phyloP scores from a whole-genome alignment of 306 rosid species.

The Cajanus cajan region DNA sequence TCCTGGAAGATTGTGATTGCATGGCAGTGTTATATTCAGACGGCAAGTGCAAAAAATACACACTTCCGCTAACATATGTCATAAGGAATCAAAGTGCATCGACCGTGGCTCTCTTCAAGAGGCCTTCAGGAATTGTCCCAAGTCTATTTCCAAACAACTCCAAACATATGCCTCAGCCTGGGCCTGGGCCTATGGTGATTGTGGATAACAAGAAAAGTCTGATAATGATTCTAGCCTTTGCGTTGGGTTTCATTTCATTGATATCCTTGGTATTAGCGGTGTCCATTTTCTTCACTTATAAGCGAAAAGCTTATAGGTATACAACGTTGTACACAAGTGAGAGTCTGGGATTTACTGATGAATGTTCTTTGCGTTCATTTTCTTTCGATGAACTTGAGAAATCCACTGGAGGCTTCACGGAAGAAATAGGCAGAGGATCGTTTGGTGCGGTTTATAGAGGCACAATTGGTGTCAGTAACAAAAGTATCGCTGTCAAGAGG shows the following conservation, averaged over 20 bases:
- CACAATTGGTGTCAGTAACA: neutral
- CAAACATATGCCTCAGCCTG: neutral
- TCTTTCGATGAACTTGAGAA: slow-evolving; percentile 32
- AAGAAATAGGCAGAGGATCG: slow-evolving; percentile 41
- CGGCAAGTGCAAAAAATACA: neutral
- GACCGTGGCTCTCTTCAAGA: slow-evolving; percentile 23
- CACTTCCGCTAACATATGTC: slow-evolving; percentile 31
- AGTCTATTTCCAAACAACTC: neutral
- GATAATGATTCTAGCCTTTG: slow-evolving; percentile 3
- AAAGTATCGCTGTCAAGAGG: slow-evolving; percentile 36
- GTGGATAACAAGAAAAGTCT: slow-evolving; percentile 22
- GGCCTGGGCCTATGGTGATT: neutral
- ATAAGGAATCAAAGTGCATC: neutral
- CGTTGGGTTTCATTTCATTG: slow-evolving; percentile 28
- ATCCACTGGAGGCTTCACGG: slow-evolving; percentile 29
- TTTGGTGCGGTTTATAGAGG: slow-evolving; percentile 40
- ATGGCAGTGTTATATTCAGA: slow-evolving; percentile 2
- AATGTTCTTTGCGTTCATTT: slow-evolving; percentile 33
- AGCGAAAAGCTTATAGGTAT: slow-evolving; percentile 11
- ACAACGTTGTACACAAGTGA: slow-evolving; percentile 1
- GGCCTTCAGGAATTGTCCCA: neutral
- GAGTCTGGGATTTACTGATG: slow-evolving; percentile 25
- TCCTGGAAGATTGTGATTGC: slow-evolving; percentile 36
- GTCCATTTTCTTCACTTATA: slow-evolving; percentile 26
- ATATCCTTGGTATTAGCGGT: neutral